Base-by-base conservation (phyloP, 257 asterid genomes). In the Gentiana macrophylla region DNA sequence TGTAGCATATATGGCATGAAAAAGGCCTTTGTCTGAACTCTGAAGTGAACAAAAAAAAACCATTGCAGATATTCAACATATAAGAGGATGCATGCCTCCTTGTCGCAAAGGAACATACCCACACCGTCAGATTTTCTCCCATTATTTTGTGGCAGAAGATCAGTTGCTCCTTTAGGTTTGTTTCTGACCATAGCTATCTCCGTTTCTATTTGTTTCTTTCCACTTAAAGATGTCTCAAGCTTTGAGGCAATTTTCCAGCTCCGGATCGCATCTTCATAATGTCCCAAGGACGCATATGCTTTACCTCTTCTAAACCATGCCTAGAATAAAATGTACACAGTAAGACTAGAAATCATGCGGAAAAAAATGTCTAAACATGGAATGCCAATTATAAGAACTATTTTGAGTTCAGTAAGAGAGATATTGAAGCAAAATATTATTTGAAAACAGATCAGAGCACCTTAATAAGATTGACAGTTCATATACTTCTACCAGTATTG, bases 281-380 rank as follows among this genome's bases (percentile, higher is more conserved):
- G 77, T 47, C 81, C 83, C 79, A 87, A 60, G 52, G 91, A 78
- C 76, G 79, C 80, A 78, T 91, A 82, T 59, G 84, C 86, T 76
- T 79, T 82, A 58, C 84, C 86, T 83, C 98, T 79, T 77, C 95
- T 77, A 63, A 80, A 91, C 98, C 98, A 91, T 51, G 88, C 96
- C 98, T 87, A 70, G 37, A 70, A 49, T 34, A 59, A 53, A 37
- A 59, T 53, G 56, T 67, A 52, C 38, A 67, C 36, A 57, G 68
- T 49, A 66, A 55, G 48, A 55, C 59, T 59, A 56, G 59, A 3
- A 57, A 49, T 37, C 11, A 45, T 5, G 37, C 52, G 4, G 33
- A 62, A 56, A 67, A n/a, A 13, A 52, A 9, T 32, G 12, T 12
- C 8, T 54, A 50, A 4, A 24, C 34, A 53, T 45, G 58, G 13